Conservation (phyloP, 495 filamentous ascomycete species). For the Acidomyces sp. region DNA sequence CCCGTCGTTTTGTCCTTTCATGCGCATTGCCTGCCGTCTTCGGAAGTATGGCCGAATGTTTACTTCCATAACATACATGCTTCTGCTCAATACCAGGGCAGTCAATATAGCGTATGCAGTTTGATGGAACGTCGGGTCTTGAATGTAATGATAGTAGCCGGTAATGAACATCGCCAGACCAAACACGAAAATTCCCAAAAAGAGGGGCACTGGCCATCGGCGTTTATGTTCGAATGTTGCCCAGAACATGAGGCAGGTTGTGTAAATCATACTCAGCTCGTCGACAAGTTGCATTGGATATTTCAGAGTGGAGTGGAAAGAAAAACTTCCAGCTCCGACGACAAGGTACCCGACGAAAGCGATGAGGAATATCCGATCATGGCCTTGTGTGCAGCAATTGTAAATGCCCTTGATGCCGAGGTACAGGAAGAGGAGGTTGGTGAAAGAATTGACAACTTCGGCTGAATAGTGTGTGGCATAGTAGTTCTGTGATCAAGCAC, state of each 20-base stretch:
- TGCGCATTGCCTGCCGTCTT: constrained; percentile 19
- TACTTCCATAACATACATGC: constrained; percentile 83
- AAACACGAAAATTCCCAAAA: constrained; percentile 48
- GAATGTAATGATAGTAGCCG: constrained; percentile 83
- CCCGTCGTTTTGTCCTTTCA: constrained; percentile 24
- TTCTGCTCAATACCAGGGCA: constrained; percentile 57
- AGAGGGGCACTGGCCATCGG: constrained; percentile 37
- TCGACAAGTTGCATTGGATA: constrained; percentile 95
- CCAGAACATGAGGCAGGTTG: constrained; percentile 84
- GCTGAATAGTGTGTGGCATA: constrained; percentile 31
- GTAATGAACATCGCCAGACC: constrained; percentile 68
- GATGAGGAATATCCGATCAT: constrained; percentile 31
- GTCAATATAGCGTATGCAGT: constrained; percentile 77
- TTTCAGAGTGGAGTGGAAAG: constrained; percentile 32
- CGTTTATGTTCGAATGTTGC: constrained; percentile 69
- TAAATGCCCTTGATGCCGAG: constrained; percentile 27
- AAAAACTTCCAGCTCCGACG: constrained; percentile 30
- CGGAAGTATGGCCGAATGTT: constrained; percentile 46
- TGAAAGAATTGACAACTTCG: constrained; percentile 34
- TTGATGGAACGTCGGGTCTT: constrained; percentile 88
- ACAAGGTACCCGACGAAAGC: constrained; percentile 30
- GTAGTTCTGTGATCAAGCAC: constrained; percentile 25
- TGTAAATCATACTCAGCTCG: constrained; percentile 96
- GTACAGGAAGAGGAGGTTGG: constrained; percentile 31
- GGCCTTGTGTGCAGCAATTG: constrained; percentile 27